phyloP scores from a whole-genome alignment of 257 asterid genomes.

The Perilla frutescens region DNA sequence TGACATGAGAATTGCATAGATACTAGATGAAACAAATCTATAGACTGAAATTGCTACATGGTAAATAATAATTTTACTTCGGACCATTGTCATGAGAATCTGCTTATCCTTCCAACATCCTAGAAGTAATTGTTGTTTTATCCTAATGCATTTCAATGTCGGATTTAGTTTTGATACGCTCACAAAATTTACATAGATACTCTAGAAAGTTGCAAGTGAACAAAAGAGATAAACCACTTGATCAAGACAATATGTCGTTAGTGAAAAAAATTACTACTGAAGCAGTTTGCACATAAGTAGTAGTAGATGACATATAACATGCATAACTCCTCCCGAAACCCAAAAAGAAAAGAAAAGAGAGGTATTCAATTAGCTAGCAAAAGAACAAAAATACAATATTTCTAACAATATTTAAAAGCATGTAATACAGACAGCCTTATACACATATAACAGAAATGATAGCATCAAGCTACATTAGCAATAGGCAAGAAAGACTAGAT shows the following conservation, averaged over 20 bases:
- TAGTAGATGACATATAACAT: constrained; percentile 12
- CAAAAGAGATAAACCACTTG: constrained; percentile 22
- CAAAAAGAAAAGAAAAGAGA: too few relatives aligned
- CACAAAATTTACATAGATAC: constrained; percentile 19
- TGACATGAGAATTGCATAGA: constrained; percentile 25
- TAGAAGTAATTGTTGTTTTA: constrained; percentile 16
- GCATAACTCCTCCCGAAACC: neutral
- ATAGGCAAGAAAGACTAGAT: constrained; percentile 27
- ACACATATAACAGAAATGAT: constrained; percentile 23
- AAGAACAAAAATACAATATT: constrained; percentile 1
- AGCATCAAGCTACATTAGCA: constrained; percentile 26
- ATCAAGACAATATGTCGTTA: constrained; percentile 24
- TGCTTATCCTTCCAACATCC: constrained; percentile 16
- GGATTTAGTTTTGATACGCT: constrained; percentile 24
- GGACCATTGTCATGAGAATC: constrained; percentile 23
- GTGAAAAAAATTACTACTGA: constrained; percentile 20
- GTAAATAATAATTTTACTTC: constrained; percentile 26
- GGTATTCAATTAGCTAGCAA: constrained; percentile 13
- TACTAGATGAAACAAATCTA: constrained; percentile 26
- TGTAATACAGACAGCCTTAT: constrained; percentile 9
- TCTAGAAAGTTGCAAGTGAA: constrained; percentile 35
- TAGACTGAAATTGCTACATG: constrained; percentile 15
- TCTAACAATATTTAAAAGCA: neutral
- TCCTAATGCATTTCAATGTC: constrained; percentile 20
- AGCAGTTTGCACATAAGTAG: constrained; percentile 22